Base-by-base conservation (phyloP, 805 yeast species). In the Lachancea lanzarotensis region DNA sequence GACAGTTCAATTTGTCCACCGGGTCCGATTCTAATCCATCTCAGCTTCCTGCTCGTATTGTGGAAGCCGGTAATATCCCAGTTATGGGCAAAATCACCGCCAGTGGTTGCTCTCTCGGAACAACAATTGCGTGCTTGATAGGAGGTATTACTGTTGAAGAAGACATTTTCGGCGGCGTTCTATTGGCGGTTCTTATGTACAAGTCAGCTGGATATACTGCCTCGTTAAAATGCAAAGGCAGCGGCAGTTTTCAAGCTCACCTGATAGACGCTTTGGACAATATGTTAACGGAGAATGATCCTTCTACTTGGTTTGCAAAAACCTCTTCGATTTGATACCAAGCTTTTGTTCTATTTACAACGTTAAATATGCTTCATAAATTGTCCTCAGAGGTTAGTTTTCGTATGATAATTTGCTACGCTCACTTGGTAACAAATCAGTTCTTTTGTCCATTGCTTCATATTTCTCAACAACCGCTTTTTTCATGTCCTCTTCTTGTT, bases 21-120 rank as follows among this genome's bases (percentile, higher is more conserved):
- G 56, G 58, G n/a, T 45, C 52, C 3, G 26, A 43, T 3, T 44
- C 46, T 9, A 39, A 52, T 4, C 39, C 53, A 9, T 51, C 54
- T 1, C 52, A 55, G 6, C 9, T 53, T 13, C 68, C 67, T n/a
- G 57, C 62, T 20, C 60, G 62, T 2, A 57, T 55, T 2, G 52
- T 57, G 2, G 57, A 80, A 3, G 46, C 54, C 8, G 91, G 90
- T 5, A 88, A 93, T 1, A 73, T 77, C 52, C 63, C 64, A 17
- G 52, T 79, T 15, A 80, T 87, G 83, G 81, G 82, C 0, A 59
- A 67, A 10, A 75, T 87, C 4, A 87, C 95, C 0, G 95, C 95
- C 0, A 70, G 89, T 2, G 96, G 96, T 0, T 88, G 96, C 50
- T 76, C 91, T 0, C 64, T 88, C 32, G 95, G 95, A 1, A 79